Evolutionary conservation across 2,329 filamentous ascomycete genomes (phyloP).

Genomic region (Cryphonectria naterciae): DNA sequence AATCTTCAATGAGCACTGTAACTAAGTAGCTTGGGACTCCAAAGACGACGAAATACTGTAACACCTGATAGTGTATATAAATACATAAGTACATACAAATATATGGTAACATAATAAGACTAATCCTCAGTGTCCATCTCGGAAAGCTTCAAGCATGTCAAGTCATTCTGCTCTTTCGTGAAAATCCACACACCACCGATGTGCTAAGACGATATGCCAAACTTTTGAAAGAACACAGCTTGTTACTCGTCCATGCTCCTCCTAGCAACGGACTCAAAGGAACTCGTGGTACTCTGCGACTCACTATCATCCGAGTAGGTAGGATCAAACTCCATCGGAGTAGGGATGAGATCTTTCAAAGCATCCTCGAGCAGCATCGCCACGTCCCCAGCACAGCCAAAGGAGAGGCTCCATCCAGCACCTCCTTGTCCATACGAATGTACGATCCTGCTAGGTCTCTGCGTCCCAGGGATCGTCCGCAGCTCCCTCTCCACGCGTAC

Average conservation of each 20-base stretch:
- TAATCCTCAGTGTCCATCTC: neutral
- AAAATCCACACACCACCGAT: neutral
- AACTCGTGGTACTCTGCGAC: constrained; percentile 20
- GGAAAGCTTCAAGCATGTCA: neutral
- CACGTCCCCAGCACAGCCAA: constrained; percentile 45
- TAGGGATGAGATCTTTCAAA: constrained; percentile 31
- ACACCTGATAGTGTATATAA: too few relatives aligned
- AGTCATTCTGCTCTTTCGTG: neutral
- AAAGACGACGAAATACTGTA: too few relatives aligned
- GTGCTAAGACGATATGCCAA: neutral
- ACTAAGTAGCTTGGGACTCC: too few relatives aligned
- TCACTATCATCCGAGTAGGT: constrained; percentile 20
- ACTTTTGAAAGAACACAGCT: neutral
- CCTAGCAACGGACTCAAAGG: constrained; percentile 16
- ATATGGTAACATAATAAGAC: neutral
- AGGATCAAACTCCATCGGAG: constrained; percentile 31
- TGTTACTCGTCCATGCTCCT: constrained; percentile 13
- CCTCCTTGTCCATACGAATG: constrained; percentile 51
- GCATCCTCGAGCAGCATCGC: constrained; percentile 41
- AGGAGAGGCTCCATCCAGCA: constrained; percentile 47
- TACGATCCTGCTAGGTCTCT: constrained; percentile 41
- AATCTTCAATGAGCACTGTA: neutral
- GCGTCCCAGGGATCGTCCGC: constrained; percentile 31
- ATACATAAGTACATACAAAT: neutral
- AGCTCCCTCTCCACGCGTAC: constrained; percentile 49